Evolutionary conservation across 129 eudicot species (phyloP), one percentile per base, ranked within the genome.

Genomic region (Chrysanthemum seticuspe): DNA sequence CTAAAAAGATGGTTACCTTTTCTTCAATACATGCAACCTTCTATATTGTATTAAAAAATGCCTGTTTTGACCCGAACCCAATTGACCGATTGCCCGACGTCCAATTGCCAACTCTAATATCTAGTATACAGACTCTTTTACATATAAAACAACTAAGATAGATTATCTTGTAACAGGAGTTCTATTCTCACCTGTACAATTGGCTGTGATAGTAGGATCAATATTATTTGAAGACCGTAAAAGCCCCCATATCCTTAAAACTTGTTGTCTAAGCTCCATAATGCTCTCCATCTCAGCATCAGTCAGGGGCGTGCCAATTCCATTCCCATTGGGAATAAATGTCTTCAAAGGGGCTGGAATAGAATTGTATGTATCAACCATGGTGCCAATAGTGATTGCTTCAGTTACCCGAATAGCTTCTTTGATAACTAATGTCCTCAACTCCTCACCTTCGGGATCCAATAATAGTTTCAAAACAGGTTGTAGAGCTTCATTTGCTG

Each of bases 261-360:
- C 98, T 78, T 87, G 97, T 76, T 83, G 85, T 82, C 98, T 86
- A 77, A 94, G 92, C 64, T 90, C 98, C 96, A 94, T 60, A 85
- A 90, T 76, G 69, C 73, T 82, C 63, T 83, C 85, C 78, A 76
- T 80, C 73, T 94, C 97, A 45, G 80, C 82, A 71, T 72, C 71
- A 18, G 59, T 87, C 55, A 76, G 18, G 55, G 89, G 73, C n/a
- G 79, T 82, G 56, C 91, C 82, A 48, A 72, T 73, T 69, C 78
- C 80, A 65, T 81, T 83, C 25, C 80, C 87, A n/a, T 80, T 87
- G 15, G 76, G 82, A 34, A 94, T 27, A 44, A 94, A 53, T 2
- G 80, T 62, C 78, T 58, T 85, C 84, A 90, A 66, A 19, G 79
- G 82, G 48, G 62, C 79, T 16, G 97, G 97, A 70, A 87, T 76